Evolutionary conservation across 2,329 filamentous ascomycete genomes (phyloP).

Genomic region (Rhynchosporium agropyri): DNA sequence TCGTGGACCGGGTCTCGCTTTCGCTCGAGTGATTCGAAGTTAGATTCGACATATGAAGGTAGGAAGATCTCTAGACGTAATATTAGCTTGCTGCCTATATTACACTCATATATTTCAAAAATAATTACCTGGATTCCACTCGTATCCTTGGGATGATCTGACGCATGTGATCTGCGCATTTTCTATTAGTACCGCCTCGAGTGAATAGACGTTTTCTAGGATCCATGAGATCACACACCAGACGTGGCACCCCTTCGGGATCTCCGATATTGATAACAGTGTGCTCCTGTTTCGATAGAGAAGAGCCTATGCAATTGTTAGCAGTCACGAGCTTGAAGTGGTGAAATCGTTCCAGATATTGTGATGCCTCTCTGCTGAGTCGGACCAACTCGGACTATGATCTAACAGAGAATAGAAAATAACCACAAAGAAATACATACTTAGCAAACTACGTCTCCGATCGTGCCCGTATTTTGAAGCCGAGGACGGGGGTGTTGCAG

Average conservation of each 20-base stretch:
- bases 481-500: slow-evolving; percentile 44
- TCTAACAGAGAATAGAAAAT: slow-evolving; percentile 3
- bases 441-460: slow-evolving; percentile 64
- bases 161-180: slow-evolving; percentile 72
- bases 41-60: slow-evolving; percentile 74
- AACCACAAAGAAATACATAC: slow-evolving; percentile 47
- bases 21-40: slow-evolving; percentile 74
- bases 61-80: slow-evolving; percentile 70
- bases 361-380: slow-evolving; percentile 13
- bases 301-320: slow-evolving; percentile 59
- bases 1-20: slow-evolving; percentile 77
- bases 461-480: slow-evolving; percentile 51
- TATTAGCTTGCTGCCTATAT: slow-evolving; percentile 10
- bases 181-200: slow-evolving; percentile 26
- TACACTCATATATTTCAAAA: neutral
- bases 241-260: slow-evolving; percentile 69
- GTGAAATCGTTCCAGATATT: slow-evolving; percentile 1
- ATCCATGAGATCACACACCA: slow-evolving; percentile 55
- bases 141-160: slow-evolving; percentile 77
- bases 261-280: slow-evolving; percentile 81
- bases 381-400: slow-evolving; percentile 15
- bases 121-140: slow-evolving; percentile 74
- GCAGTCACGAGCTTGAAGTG: slow-evolving; percentile 24
- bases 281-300: slow-evolving; percentile 73
- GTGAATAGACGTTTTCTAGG: slow-evolving; percentile 19